Conservation (phyloP, 331 rosid genomes). For the Malus hybrid region DNA sequence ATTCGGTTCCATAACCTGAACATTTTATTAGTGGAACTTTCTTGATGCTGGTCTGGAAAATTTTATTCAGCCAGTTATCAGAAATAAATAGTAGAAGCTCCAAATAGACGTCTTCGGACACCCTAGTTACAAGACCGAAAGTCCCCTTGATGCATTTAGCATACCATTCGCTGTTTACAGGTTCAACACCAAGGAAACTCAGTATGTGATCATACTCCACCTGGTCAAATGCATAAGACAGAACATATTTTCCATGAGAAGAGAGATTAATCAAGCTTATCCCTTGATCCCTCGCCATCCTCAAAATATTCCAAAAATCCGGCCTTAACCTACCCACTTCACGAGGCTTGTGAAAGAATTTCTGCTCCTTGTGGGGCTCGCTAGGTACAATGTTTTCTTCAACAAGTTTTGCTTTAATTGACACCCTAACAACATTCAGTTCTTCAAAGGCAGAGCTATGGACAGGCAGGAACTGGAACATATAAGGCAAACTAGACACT, state of each 20-base stretch:
- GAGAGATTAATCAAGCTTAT: slow-evolving; percentile 41
- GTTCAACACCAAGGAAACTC: slow-evolving; percentile 43
- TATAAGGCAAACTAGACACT: slow-evolving; percentile 21
- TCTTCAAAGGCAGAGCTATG: slow-evolving; percentile 25
- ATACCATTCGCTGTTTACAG: slow-evolving; percentile 55
- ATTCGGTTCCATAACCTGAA: slow-evolving; percentile 30
- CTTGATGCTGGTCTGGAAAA: slow-evolving; percentile 20
- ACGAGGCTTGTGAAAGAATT: slow-evolving; percentile 51
- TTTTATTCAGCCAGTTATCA: slow-evolving; percentile 31
- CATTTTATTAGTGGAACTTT: slow-evolving; percentile 39
- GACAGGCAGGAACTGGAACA: slow-evolving; percentile 55
- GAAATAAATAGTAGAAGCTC: slow-evolving; percentile 50
- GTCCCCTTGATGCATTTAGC: slow-evolving; percentile 60
- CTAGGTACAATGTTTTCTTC: slow-evolving; percentile 50
- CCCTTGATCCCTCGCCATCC: slow-evolving; percentile 20
- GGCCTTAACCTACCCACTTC: slow-evolving; percentile 67
- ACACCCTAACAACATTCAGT: slow-evolving; percentile 46
- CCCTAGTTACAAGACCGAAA: slow-evolving; percentile 37
- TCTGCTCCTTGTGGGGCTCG: slow-evolving; percentile 49
- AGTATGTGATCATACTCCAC: slow-evolving; percentile 31
- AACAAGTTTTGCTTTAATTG: slow-evolving; percentile 33
- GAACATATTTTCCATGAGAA: slow-evolving; percentile 48
- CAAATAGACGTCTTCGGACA: slow-evolving; percentile 47
- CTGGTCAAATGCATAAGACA: slow-evolving; percentile 49
- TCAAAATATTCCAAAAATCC: slow-evolving; percentile 50